These are phyloP conservation scores for Raphanus raphanistrum DNA, from an alignment of 345 rosid genomes.

Conservation along the genomic window DNA sequence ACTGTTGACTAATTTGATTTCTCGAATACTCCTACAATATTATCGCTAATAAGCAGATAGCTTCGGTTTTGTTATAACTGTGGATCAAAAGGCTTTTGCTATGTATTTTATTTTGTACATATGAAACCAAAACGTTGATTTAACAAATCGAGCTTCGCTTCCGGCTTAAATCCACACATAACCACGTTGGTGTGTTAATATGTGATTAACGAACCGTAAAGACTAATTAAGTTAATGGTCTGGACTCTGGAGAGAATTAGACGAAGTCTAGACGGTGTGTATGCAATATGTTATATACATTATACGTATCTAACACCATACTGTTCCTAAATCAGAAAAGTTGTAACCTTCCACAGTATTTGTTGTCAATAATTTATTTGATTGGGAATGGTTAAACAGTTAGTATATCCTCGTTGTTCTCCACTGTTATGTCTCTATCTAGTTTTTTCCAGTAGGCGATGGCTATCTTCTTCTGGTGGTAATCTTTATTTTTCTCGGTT, in stretches of 20 bases:
- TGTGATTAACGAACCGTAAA: not conserved
- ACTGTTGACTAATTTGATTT: constrained; percentile 14
- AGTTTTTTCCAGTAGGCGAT: too few relatives aligned
- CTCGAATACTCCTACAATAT: not conserved
- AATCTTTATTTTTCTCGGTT: too few relatives aligned
- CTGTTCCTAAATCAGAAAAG: not conserved
- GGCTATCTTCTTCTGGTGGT: too few relatives aligned
- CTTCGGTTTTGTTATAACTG: not conserved
- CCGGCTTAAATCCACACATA: not conserved
- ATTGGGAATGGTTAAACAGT: not conserved
- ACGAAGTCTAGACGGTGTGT: too few relatives aligned
- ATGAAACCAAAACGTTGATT: not conserved
- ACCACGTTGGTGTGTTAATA: not conserved
- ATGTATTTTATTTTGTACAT: too few relatives aligned
- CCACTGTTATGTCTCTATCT: too few relatives aligned
- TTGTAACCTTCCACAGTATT: not conserved
- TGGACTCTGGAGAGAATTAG: too few relatives aligned
- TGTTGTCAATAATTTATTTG: not conserved
- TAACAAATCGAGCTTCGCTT: not conserved
- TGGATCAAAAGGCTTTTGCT: not conserved
- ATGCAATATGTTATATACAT: not conserved
- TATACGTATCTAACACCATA: not conserved
- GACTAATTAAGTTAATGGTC: not conserved
- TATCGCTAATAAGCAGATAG: not conserved
- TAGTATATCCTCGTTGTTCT: too few relatives aligned